Conservation (phyloP, 2,329 filamentous ascomycete species). For the Phaeophleospora eucalypticola region DNA sequence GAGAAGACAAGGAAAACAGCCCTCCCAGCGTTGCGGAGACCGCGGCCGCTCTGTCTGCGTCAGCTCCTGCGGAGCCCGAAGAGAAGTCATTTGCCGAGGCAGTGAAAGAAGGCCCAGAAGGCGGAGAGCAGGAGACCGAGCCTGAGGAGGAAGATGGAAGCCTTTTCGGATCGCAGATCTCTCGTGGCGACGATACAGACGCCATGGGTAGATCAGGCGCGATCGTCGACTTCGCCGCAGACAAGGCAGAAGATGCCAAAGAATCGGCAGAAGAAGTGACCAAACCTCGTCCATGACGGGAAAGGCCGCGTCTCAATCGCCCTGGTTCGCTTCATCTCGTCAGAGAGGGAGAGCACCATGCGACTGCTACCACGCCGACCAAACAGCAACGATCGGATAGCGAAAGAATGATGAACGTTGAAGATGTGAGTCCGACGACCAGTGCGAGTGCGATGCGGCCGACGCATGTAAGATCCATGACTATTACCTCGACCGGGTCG, state of each 20-base stretch:
- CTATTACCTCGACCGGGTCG: neutral
- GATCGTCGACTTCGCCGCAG: conserved; percentile 23
- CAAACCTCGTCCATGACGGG: no score
- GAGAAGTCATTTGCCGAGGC: conserved; percentile 4
- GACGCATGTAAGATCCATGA: neutral
- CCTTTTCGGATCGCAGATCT: conserved; percentile 18
- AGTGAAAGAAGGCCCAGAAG: conserved; percentile 5
- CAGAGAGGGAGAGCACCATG: neutral
- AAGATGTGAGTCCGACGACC: conserved; percentile 1
- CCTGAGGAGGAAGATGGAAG: conserved; percentile 21
- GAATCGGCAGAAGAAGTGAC: conserved; percentile 11
- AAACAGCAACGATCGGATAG: conserved; percentile 1
- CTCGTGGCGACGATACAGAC: conserved; percentile 24
- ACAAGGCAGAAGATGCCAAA: conserved; percentile 8
- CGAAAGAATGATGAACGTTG: conserved; percentile 1
- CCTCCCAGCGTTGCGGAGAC: neutral
- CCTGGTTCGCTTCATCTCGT: conserved; percentile 2
- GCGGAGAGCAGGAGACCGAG: conserved; percentile 12
- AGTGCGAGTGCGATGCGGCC: neutral
- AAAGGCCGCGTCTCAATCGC: conserved; percentile 6
- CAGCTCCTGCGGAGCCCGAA: conserved; percentile 8
- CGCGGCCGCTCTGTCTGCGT: neutral
- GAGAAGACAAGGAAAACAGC: neutral
- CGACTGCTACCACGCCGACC: conserved; percentile 3
- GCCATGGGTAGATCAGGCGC: conserved; percentile 29